These are phyloP conservation scores for Mortierella sp. DNA, from an alignment of 371 early-diverging fungal species.

Conservation along the genomic window DNA sequence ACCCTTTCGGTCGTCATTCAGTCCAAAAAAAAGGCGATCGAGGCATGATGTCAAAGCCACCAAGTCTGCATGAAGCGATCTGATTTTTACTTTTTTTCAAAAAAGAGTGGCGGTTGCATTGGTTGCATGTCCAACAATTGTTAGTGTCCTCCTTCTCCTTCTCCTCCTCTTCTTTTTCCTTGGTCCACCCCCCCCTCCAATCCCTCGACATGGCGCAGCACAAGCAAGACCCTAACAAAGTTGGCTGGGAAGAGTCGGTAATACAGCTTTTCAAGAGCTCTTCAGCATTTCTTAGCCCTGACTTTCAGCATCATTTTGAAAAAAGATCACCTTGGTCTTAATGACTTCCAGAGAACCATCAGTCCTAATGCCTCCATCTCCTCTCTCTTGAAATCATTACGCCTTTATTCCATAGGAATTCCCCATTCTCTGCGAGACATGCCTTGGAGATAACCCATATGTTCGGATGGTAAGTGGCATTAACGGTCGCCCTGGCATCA, in stretches of 20 bases:
- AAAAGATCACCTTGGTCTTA: neutral
- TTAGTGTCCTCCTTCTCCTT: neutral
- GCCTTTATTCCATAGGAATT: constrained; percentile 65
- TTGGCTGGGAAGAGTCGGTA: constrained; percentile 79
- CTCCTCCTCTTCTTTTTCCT: neutral
- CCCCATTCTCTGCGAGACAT: constrained; percentile 95
- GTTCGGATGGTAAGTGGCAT: constrained; percentile 88
- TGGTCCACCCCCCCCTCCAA: constrained; percentile 1
- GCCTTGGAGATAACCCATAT: constrained; percentile 97
- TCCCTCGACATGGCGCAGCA: constrained; percentile 59
- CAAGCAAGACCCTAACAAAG: constrained; percentile 77
- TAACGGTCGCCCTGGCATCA: too few species aligned
- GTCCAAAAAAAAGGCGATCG: neutral
- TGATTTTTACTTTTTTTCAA: neutral
- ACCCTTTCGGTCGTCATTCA: too few species aligned
- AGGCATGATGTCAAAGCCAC: constrained; percentile 5
- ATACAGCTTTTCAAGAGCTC: constrained; percentile 1
- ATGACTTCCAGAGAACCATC: too few species aligned
- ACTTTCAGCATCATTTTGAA: neutral
- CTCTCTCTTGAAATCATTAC: too few species aligned
- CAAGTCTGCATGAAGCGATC: neutral
- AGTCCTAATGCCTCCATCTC: too few species aligned
- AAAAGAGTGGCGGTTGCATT: too few species aligned
- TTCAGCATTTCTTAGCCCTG: neutral
- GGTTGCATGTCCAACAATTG: too few species aligned